Percentiles rank a stretch among this genome's conserved stretches.
Evolutionary conservation across 2,329 filamentous ascomycete genomes (phyloP).

Genomic region (Fonsecaea multimorphosa): DNA sequence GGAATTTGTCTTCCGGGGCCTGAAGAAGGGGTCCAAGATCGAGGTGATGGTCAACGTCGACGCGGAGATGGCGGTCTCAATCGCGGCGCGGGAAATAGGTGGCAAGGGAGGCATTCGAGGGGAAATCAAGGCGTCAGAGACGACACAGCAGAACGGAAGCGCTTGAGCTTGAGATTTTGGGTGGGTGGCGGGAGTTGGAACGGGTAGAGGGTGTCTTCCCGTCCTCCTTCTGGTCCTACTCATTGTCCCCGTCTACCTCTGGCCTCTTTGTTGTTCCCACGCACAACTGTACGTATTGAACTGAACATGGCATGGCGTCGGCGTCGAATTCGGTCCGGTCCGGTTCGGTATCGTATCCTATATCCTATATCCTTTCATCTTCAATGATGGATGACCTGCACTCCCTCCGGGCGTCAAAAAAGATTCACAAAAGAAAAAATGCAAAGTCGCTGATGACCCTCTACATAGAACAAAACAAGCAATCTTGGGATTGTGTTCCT

Average conservation of each 20-base stretch:
- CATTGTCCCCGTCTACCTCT: too few species aligned
- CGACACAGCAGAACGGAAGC: constrained; percentile 45
- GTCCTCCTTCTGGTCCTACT: background rate
- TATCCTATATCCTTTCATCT: background rate
- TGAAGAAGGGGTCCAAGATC: constrained; percentile 88
- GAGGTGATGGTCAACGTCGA: constrained; percentile 91
- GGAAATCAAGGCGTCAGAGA: constrained; percentile 51
- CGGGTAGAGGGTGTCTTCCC: background rate
- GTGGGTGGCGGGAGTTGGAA: background rate
- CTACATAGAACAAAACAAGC: too few species aligned
- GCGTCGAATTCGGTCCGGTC: background rate
- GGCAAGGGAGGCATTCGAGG: constrained; percentile 83
- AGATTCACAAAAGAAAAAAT: too few species aligned
- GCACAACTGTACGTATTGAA: background rate
- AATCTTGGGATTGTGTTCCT: too few species aligned
- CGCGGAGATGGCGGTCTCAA: constrained; percentile 76
- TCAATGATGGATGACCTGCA: too few species aligned
- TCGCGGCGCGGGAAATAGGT: constrained; percentile 84
- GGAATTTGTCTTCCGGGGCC: constrained; percentile 80
- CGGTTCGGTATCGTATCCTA: background rate
- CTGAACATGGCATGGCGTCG: background rate
- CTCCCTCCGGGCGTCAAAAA: too few species aligned
- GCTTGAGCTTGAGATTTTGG: constrained; percentile 31
- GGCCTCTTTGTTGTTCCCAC: background rate
- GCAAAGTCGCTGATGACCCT: too few species aligned